phyloP scores from a whole-genome alignment of 2,329 filamentous ascomycete genomes.

The Cladosporium cucumerinum region DNA sequence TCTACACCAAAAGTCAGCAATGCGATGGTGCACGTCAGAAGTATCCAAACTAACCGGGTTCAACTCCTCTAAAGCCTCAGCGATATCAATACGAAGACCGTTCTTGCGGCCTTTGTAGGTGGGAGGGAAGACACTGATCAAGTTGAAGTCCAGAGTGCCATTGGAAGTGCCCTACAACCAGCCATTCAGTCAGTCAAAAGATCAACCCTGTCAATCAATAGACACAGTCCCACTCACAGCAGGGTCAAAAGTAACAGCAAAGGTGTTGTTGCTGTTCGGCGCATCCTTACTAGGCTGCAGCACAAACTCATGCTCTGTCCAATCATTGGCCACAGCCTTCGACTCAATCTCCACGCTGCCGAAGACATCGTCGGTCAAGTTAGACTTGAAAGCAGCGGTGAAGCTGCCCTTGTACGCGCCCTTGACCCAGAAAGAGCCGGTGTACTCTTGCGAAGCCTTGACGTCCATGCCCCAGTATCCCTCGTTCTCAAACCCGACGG shows the following conservation, averaged over 20 bases:
- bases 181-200: background rate
- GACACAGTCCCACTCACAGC: slow-evolving; percentile 19
- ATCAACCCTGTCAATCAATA: background rate
- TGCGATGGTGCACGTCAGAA: background rate
- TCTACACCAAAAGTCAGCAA: background rate
- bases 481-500: slow-evolving; percentile 48
- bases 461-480: slow-evolving; percentile 38
- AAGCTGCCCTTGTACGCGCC: slow-evolving; percentile 38
- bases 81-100: slow-evolving; percentile 50
- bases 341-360: slow-evolving; percentile 34
- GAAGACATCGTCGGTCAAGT: slow-evolving; percentile 43
- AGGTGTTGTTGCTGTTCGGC: slow-evolving; percentile 50
- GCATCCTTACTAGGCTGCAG: slow-evolving; percentile 44
- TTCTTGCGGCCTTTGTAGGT: slow-evolving; percentile 54
- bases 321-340: slow-evolving; percentile 28
- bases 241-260: slow-evolving; percentile 50
- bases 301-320: slow-evolving; percentile 36
- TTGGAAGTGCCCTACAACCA: slow-evolving; percentile 31
- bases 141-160: slow-evolving; percentile 48
- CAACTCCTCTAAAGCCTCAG: slow-evolving; percentile 43
- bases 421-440: slow-evolving; percentile 50
- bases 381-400: slow-evolving; percentile 39
- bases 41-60: slow-evolving; percentile 38
- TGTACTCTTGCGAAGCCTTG: slow-evolving; percentile 44
- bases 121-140: slow-evolving; percentile 53